These are phyloP conservation scores for Bryum argenteum DNA, from an alignment of 225 moss, liverwort and hornwort genomes.

Conservation along the genomic window DNA sequence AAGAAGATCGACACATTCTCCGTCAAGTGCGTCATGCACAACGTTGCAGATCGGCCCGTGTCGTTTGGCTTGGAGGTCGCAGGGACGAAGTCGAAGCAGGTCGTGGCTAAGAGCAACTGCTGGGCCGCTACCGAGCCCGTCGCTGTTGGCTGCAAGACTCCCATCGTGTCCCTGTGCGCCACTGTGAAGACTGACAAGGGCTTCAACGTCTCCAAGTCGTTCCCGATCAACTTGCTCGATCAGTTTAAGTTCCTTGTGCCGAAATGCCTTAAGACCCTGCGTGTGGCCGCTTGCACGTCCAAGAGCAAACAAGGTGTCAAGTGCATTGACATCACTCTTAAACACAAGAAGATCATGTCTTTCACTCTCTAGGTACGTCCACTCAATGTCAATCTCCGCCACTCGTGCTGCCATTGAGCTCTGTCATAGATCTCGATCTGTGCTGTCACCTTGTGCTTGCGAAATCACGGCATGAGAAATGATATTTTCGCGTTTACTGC, in stretches of 20 bases:
- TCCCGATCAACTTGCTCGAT: background rate
- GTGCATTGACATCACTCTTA: background rate
- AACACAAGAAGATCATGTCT: background rate
- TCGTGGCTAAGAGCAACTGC: background rate
- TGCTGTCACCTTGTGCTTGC: background rate
- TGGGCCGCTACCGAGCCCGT: constrained; percentile 1
- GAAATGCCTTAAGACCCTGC: constrained; percentile 3
- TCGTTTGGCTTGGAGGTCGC: background rate
- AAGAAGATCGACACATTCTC: background rate
- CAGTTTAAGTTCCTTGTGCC: background rate
- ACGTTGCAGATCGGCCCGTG: constrained; percentile 1
- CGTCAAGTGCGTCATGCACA: constrained; percentile 17
- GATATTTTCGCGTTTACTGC: too few species aligned
- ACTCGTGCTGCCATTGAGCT: background rate
- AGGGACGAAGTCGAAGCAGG: background rate
- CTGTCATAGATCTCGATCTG: too few species aligned
- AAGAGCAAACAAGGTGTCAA: background rate
- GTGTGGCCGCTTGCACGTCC: background rate
- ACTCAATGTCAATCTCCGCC: background rate
- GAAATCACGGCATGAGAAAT: too few species aligned
- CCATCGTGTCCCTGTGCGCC: constrained; percentile 7
- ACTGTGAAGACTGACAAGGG: constrained; percentile 16
- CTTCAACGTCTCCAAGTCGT: background rate
- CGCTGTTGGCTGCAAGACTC: background rate
- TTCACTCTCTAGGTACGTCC: background rate